phyloP scores from a whole-genome alignment of 441 rosid genomes.

The Raphanus hybrid region DNA sequence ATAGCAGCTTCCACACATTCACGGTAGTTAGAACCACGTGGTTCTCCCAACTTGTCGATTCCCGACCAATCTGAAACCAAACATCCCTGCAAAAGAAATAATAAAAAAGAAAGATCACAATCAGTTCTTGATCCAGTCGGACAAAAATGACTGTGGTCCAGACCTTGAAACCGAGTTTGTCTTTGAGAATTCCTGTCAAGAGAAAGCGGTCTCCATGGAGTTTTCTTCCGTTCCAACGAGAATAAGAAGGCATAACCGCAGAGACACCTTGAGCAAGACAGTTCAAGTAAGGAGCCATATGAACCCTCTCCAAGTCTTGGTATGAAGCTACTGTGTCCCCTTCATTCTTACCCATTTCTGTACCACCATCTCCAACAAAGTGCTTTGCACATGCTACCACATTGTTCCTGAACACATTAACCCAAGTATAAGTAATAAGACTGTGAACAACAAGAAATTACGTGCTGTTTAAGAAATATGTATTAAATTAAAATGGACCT shows the following conservation, averaged over 20 bases:
- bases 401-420: slow-evolving; percentile 54
- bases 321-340: slow-evolving; percentile 64
- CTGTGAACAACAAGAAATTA: neutral
- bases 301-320: slow-evolving; percentile 69
- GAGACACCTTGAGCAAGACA: slow-evolving; percentile 75
- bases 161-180: slow-evolving; percentile 72
- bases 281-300: slow-evolving; percentile 75
- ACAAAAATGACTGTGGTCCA: neutral
- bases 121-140: neutral
- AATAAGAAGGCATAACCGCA: slow-evolving; percentile 79
- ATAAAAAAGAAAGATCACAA: neutral
- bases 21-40: slow-evolving; percentile 68
- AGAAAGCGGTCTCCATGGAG: slow-evolving; percentile 72
- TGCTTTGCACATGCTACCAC: slow-evolving; percentile 90
- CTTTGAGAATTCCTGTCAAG: slow-evolving; percentile 69
- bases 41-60: slow-evolving; percentile 48
- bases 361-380: slow-evolving; percentile 92
- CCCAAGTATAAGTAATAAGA: neutral
- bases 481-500: slow-evolving; percentile 46
- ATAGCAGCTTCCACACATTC: slow-evolving; percentile 59
- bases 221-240: slow-evolving; percentile 72
- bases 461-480: slow-evolving; percentile 13
- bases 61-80: slow-evolving; percentile 34
- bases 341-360: slow-evolving; percentile 66
- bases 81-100: slow-evolving; percentile 20